phyloP scores from a whole-genome alignment of 306 rosid genomes.

The Oxytropis ochrocephala region DNA sequence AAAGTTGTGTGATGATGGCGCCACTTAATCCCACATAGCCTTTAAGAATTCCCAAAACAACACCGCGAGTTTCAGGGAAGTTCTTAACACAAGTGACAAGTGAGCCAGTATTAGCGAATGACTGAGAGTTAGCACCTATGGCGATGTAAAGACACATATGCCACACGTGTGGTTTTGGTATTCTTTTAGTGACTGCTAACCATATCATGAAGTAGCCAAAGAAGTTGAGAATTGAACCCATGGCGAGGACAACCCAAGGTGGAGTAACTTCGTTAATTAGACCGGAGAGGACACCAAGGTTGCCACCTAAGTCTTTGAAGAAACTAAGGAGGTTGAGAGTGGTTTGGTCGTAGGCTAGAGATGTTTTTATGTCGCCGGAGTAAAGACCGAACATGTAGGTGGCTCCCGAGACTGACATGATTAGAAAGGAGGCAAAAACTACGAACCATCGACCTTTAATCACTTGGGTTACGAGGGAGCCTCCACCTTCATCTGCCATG shows the following conservation, averaged over 20 bases:
- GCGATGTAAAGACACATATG: constrained; percentile 63
- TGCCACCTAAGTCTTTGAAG: constrained; percentile 82
- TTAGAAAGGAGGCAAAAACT: constrained; percentile 59
- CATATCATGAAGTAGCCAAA: constrained; percentile 81
- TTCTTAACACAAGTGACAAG: constrained; percentile 67
- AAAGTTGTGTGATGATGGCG: constrained; percentile 62
- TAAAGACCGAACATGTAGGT: constrained; percentile 76
- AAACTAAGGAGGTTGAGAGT: constrained; percentile 76
- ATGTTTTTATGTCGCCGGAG: constrained; percentile 47
- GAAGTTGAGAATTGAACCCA: constrained; percentile 56
- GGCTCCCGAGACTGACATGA: constrained; percentile 78
- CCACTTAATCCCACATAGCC: constrained; percentile 71
- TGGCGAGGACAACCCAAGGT: constrained; percentile 44
- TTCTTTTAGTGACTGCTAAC: constrained; percentile 40
- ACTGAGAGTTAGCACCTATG: constrained; percentile 60
- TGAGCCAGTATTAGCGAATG: constrained; percentile 73
- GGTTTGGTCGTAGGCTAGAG: constrained; percentile 72
- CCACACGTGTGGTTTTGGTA: constrained; percentile 49
- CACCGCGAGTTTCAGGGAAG: constrained; percentile 59
- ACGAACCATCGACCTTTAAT: constrained; percentile 72
- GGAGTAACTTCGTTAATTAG: constrained; percentile 76
- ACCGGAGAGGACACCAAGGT: constrained; percentile 64
- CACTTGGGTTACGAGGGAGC: constrained; percentile 28
- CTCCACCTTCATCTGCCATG: constrained; percentile 21
- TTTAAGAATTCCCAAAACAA: constrained; percentile 54